phyloP scores from a whole-genome alignment of 805 yeast genomes.

The Saturnispora serradocipensis region DNA sequence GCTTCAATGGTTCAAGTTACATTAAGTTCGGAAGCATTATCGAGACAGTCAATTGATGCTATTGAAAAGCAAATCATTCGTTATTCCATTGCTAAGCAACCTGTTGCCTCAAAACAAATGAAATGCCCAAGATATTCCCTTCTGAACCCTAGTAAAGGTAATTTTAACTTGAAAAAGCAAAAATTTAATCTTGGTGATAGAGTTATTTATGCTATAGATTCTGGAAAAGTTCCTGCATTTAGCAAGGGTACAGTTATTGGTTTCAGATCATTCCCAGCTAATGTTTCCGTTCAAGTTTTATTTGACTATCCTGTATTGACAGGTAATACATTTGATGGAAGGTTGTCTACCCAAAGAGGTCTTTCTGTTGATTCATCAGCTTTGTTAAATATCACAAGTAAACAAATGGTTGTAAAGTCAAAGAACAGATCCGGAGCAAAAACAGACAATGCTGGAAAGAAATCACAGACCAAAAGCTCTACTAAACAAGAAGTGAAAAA shows the following conservation, averaged over 20 bases:
- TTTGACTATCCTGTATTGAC: constrained; percentile 79
- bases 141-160: constrained; percentile 64
- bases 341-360: constrained; percentile 72
- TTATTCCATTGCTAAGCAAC: constrained; percentile 36
- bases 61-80: constrained; percentile 55
- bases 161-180: constrained; percentile 64
- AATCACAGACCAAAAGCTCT: constrained; percentile 21
- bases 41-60: constrained; percentile 51
- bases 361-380: constrained; percentile 72
- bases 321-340: constrained; percentile 75
- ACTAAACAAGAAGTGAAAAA: constrained; percentile 7
- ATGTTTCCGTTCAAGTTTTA: constrained; percentile 61
- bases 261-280: constrained; percentile 45
- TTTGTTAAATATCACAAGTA: constrained; percentile 65
- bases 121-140: constrained; percentile 79
- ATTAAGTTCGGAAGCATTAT: constrained; percentile 69
- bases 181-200: constrained; percentile 82
- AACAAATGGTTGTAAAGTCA: constrained; percentile 70
- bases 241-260: constrained; percentile 87
- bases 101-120: constrained; percentile 45
- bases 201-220: constrained; percentile 71
- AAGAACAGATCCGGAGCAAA: constrained; percentile 31
- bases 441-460: constrained; percentile 10
- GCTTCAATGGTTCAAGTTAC: constrained; percentile 51
- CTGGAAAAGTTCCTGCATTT: constrained; percentile 84